Evolutionary conservation across 768 basidiomycete genomes (phyloP).

Genomic region (Trametes meyenii): DNA sequence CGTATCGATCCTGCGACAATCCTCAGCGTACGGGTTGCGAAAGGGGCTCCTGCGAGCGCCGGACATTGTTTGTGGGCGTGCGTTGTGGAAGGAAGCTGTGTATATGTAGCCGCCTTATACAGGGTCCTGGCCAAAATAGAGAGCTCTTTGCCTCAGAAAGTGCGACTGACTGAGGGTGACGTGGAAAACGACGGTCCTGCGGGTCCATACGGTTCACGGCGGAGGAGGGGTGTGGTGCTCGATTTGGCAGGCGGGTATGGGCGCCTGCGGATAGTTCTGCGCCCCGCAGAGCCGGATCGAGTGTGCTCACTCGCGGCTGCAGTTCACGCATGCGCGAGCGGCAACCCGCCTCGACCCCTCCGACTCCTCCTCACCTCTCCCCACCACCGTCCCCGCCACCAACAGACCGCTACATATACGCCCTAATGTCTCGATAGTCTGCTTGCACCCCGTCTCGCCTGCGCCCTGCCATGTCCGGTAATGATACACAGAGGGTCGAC

Average conservation of each 20-base stretch:
- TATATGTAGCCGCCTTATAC: background rate
- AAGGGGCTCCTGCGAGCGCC: background rate
- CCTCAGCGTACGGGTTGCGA: background rate
- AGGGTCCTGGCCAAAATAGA: background rate
- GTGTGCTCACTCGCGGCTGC: background rate
- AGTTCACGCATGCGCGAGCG: conserved; percentile 1
- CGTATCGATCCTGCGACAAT: conserved; percentile 2
- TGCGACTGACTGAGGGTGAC: background rate
- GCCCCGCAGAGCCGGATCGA: conserved; percentile 16
- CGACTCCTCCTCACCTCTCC: conserved; percentile 16
- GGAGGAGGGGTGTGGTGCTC: background rate
- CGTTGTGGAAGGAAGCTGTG: conserved; percentile 2
- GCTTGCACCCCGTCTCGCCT: conserved; percentile 19
- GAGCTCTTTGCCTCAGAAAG: conserved; percentile 8
- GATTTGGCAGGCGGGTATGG: background rate
- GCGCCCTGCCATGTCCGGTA: conserved; percentile 46
- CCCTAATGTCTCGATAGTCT: conserved; percentile 32
- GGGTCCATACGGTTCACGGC: background rate
- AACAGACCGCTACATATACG: conserved; percentile 19
- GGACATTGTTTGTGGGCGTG: conserved; percentile 9
- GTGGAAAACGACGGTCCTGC: background rate
- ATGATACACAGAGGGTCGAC: conserved; percentile 70
- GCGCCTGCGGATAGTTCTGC: conserved; percentile 13
- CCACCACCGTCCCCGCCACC: conserved; percentile 17
- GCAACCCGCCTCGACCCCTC: conserved; percentile 3